A percentile compares a stretch with the other conserved stretches of the same genome.
These are phyloP conservation scores for Phlebiopsis gigantea DNA, from an alignment of 768 basidiomycete genomes.

Conservation along the genomic window DNA sequence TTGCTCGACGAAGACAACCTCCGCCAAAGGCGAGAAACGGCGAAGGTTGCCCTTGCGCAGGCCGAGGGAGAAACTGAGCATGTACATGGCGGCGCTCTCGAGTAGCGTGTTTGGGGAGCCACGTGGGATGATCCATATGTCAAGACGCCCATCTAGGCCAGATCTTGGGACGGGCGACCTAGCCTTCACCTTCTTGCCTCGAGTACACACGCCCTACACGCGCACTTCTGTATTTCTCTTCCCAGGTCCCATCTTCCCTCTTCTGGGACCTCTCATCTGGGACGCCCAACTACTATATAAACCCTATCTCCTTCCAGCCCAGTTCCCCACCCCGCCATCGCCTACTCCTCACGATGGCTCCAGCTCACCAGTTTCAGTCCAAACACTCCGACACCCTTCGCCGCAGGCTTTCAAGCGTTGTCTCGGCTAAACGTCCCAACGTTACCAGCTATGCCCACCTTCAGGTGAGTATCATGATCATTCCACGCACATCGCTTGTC, in stretches of 20 bases:
- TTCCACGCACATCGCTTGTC: background rate
- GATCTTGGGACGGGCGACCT: constrained; percentile 6
- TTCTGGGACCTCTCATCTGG: background rate
- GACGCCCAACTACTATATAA: constrained; percentile 18
- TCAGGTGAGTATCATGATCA: constrained; percentile 42
- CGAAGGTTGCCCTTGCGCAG: background rate
- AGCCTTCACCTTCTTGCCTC: background rate
- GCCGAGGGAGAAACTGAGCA: background rate
- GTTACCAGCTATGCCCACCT: constrained; percentile 55
- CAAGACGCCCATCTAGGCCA: constrained; percentile 3
- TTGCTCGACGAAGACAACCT: background rate
- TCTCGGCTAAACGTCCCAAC: constrained; percentile 47
- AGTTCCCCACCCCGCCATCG: constrained; percentile 12
- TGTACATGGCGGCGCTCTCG: background rate
- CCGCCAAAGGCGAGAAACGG: background rate
- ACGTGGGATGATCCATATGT: constrained; percentile 3
- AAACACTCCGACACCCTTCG: constrained; percentile 57
- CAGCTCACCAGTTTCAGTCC: constrained; percentile 51
- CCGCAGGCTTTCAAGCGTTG: constrained; percentile 62
- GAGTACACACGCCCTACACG: constrained; percentile 1
- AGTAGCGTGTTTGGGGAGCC: background rate
- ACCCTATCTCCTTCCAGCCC: constrained; percentile 12
- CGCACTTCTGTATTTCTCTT: background rate
- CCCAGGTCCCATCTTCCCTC: background rate
- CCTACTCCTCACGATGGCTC: constrained; percentile 42